Base-by-base conservation (phyloP, 2,329 filamentous ascomycete genomes). In the Corinectria fuckeliana region DNA sequence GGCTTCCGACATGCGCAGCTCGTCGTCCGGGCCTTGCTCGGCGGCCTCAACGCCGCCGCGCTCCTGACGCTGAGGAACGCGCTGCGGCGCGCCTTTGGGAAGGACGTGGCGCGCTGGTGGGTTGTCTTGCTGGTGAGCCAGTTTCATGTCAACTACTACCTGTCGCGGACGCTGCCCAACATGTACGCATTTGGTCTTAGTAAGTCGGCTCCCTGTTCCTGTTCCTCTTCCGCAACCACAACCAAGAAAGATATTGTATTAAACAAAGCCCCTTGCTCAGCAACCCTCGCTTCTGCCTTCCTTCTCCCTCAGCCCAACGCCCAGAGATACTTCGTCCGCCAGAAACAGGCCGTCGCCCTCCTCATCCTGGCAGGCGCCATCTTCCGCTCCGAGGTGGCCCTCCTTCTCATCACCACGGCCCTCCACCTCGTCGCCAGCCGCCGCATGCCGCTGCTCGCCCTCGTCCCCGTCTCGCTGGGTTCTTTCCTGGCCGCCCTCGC, bases 101-200 rank as follows among this genome's bases (percentile, higher is more conserved):
- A 75, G 25, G 81, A 81, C 4, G 85, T 88, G 3, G 90, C 87
- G 4, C 82, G 88, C 55, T 98, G 94, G 93, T 99, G 91, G 79
- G 77, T 90, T 4, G 62, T 91, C 36, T 82, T 98, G 53, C 90
- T 93, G 71, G 85, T 86, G 1, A 89, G 88, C 75, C 94, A 98
- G 76, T 99, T 99, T 72, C 95, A 99, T 77, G 79, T 96, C 61
- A 83, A 95, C 62, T 99, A 92, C 77, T 99, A 99, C 79, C 90
- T 93, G 13, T 95, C 93, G 14, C 85, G 95, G 61, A 95, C 93
- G 2, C 79, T 99, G 65, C 95, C 95, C 2, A 99, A 99, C 74
- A 97, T 96, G 90, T 96, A 97, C 77, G 93, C 95, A 18, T 95
- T 98, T 78, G 86, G 88, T 9, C 78, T 97, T 58, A 92, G 90